phyloP scores from a whole-genome alignment of 208 protist genomes.

The Leishmania martiniquensis region DNA sequence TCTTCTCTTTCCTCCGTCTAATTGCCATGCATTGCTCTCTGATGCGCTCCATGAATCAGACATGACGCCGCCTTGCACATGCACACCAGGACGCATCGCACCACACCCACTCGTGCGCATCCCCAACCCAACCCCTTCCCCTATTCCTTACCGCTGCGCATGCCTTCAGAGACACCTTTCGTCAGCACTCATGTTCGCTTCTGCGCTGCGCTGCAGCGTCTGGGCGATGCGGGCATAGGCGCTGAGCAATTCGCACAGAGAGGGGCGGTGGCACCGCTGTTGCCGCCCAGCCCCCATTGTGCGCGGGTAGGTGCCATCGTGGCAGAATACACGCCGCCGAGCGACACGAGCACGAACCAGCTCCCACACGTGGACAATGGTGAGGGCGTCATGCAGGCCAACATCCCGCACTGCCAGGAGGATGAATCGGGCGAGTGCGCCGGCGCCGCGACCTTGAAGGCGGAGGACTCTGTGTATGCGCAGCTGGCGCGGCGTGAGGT shows the following conservation, averaged over 20 bases:
- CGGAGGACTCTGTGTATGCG: background rate
- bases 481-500: background rate
- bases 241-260: background rate
- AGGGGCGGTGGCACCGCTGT: background rate
- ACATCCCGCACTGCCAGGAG: background rate
- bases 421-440: background rate
- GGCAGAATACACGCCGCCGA: background rate
- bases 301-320: no score
- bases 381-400: background rate
- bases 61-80: background rate
- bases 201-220: constrained; percentile 11
- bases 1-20: background rate
- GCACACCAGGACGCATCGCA: background rate
- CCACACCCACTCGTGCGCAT: background rate
- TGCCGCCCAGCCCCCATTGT: background rate
- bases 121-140: background rate
- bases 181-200: constrained; percentile 21
- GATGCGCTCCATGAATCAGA: background rate
- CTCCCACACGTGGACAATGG: no score
- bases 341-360: background rate
- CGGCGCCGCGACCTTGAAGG: background rate
- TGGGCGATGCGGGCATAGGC: background rate
- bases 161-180: background rate
- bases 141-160: background rate
- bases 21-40: background rate